Evolutionary conservation across 2,329 filamentous ascomycete species (phyloP).

Genomic region (Amylocarpus encephaloides): DNA sequence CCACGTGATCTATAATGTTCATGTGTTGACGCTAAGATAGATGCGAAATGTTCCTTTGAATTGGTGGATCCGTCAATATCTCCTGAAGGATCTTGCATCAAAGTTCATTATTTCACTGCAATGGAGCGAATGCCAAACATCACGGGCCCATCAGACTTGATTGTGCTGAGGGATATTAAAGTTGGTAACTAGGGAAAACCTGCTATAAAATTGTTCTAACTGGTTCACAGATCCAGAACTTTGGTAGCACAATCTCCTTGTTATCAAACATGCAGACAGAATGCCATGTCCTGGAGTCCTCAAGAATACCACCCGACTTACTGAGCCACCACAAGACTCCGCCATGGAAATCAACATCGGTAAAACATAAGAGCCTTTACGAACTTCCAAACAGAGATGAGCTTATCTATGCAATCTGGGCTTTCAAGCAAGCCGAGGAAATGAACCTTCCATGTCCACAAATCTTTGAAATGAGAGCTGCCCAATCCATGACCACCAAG

Average conservation of each 20-base stretch:
- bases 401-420: slow-evolving; percentile 39
- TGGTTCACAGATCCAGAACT: slow-evolving; percentile 37
- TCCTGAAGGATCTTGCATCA: slow-evolving; percentile 34
- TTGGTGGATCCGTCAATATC: slow-evolving; percentile 52
- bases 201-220: slow-evolving; percentile 13
- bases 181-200: slow-evolving; percentile 28
- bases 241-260: slow-evolving; percentile 35
- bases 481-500: slow-evolving; percentile 38
- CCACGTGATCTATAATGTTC: not conserved
- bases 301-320: slow-evolving; percentile 33
- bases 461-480: slow-evolving; percentile 38
- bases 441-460: slow-evolving; percentile 36
- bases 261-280: slow-evolving; percentile 38
- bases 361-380: slow-evolving; percentile 2
- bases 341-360: slow-evolving; percentile 17
- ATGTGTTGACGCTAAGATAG: slow-evolving; percentile 32
- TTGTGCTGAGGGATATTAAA: slow-evolving; percentile 53
- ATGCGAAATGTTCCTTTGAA: slow-evolving; percentile 54
- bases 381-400: slow-evolving; percentile 16
- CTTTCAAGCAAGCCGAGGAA: slow-evolving; percentile 43
- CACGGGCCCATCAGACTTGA: slow-evolving; percentile 51
- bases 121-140: slow-evolving; percentile 43
- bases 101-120: slow-evolving; percentile 55
- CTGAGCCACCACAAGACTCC: not conserved
- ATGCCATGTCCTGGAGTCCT: slow-evolving; percentile 40